These are phyloP conservation scores for Metschnikowia sp. DNA, from an alignment of 805 yeast species.

Conservation along the genomic window DNA sequence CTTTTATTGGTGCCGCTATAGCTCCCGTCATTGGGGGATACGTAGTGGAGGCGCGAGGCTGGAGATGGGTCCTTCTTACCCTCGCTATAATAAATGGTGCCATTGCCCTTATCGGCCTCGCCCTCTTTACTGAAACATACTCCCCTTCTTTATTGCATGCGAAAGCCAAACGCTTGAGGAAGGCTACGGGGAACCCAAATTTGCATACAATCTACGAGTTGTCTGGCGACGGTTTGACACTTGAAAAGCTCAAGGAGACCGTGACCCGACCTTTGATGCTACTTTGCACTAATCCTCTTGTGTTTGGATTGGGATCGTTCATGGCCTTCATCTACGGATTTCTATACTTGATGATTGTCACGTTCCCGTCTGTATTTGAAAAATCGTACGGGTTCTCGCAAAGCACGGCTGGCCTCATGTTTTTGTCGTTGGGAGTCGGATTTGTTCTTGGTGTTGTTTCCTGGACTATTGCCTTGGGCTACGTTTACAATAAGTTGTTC, in stretches of 20 bases:
- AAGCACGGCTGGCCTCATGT: constrained; percentile 35
- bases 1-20: constrained; percentile 36
- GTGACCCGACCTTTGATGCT: constrained; percentile 33
- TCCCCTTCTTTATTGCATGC: constrained; percentile 31
- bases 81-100: constrained; percentile 33
- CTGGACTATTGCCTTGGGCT: constrained; percentile 29
- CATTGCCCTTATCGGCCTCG: constrained; percentile 29
- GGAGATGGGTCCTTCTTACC: constrained; percentile 39
- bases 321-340: constrained; percentile 43
- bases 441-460: constrained; percentile 29
- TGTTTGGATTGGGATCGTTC: constrained; percentile 38
- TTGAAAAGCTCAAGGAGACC: constrained; percentile 22
- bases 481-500: constrained; percentile 24
- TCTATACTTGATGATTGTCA: constrained; percentile 39
- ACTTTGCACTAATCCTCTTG: constrained; percentile 35
- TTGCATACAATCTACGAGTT: constrained; percentile 39
- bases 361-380: constrained; percentile 33
- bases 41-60: constrained; percentile 27
- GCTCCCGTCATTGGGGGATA: constrained; percentile 38
- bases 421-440: constrained; percentile 38
- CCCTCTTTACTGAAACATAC: constrained; percentile 34
- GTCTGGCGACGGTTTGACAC: constrained; percentile 25
- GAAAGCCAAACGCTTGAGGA: constrained; percentile 27
- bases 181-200: constrained; percentile 33
- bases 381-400: constrained; percentile 31